A percentile compares a stretch with the other conserved stretches of the same genome.
Evolutionary conservation across 768 basidiomycete species (phyloP).

Genomic region (Russula sp.): DNA sequence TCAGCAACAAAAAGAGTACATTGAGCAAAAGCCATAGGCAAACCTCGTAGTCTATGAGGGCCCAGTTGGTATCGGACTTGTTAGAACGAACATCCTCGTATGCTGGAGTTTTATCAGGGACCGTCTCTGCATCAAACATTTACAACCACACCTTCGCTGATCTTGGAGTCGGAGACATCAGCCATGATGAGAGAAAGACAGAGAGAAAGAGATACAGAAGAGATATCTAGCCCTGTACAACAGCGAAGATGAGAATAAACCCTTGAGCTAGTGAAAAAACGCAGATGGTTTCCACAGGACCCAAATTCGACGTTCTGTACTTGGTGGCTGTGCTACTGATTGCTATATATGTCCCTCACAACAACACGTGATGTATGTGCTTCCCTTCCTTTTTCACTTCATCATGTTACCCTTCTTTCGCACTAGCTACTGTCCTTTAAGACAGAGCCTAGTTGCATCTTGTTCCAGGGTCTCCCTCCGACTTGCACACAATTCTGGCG

Average conservation of each 20-base stretch:
- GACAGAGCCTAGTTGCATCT: background rate
- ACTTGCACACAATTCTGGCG: background rate
- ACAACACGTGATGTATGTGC: background rate
- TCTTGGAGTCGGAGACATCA: constrained; percentile 24
- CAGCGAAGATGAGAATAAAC: constrained; percentile 5
- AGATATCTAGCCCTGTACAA: constrained; percentile 5
- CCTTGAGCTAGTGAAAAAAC: background rate
- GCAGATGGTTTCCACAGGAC: background rate
- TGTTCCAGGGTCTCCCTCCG: background rate
- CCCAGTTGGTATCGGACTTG: constrained; percentile 85
- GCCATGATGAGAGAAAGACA: constrained; percentile 15
- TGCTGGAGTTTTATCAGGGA: constrained; percentile 40
- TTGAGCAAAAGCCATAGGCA: constrained; percentile 20
- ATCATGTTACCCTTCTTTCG: constrained; percentile 8
- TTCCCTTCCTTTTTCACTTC: background rate
- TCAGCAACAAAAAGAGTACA: background rate
- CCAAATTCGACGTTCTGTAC: background rate
- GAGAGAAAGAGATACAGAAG: background rate
- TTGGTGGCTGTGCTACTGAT: constrained; percentile 18
- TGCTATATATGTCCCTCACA: background rate
- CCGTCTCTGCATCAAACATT: background rate
- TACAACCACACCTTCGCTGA: constrained; percentile 19
- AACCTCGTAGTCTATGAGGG: constrained; percentile 85
- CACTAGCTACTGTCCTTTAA: background rate
- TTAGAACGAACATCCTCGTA: constrained; percentile 83